These are phyloP conservation scores for Castanea sativa DNA, from an alignment of 306 rosid species.

Conservation along the genomic window DNA sequence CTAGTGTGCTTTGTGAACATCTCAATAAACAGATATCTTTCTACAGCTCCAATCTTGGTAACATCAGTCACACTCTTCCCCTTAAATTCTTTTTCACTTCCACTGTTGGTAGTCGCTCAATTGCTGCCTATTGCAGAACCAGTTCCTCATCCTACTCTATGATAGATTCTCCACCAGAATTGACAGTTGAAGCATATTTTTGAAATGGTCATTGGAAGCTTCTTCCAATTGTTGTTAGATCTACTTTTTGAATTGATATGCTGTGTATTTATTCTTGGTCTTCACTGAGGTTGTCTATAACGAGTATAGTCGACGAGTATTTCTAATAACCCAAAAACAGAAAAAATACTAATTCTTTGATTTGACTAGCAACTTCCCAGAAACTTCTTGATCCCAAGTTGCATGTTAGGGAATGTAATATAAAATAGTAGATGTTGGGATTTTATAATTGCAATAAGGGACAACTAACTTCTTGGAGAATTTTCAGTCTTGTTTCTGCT, in stretches of 20 bases:
- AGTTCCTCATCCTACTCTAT: conserved; percentile 53
- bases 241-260: conserved; percentile 29
- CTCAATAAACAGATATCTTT: conserved; percentile 53
- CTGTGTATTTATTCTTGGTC: conserved; percentile 7
- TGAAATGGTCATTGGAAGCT: conserved; percentile 2
- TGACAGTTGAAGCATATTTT: conserved; percentile 33
- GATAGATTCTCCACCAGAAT: conserved; percentile 46
- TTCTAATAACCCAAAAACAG: background rate
- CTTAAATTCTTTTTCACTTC: conserved; percentile 20
- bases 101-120: conserved; percentile 36
- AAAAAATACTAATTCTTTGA: no score
- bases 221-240: conserved; percentile 49
- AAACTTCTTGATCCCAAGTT: background rate
- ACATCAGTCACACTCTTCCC: conserved; percentile 61
- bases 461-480: background rate
- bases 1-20: conserved; percentile 61
- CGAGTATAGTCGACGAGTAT: background rate
- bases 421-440: background rate
- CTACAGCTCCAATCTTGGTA: conserved; percentile 55
- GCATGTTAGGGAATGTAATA: background rate
- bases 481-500: background rate
- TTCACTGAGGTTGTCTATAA: background rate
- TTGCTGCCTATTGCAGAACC: conserved; percentile 52
- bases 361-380: no score
- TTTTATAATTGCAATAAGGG: background rate